These are phyloP conservation scores for Babesia ovis DNA, from an alignment of 169 alveolate genomes.

Conservation along the genomic window DNA sequence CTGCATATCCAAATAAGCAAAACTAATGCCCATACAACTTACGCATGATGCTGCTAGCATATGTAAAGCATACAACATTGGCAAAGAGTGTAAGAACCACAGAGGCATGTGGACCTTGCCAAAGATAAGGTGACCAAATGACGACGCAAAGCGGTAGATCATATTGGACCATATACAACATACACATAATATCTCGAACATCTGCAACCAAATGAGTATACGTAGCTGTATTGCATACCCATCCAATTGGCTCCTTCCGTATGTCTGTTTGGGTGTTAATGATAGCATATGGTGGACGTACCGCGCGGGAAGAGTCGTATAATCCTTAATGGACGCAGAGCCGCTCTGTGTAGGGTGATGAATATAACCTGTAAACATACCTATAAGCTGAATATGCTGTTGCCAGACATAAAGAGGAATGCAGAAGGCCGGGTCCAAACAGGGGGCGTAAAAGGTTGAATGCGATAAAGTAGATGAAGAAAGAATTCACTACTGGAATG, in stretches of 20 bases:
- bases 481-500: conserved; percentile 33
- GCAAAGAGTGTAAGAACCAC: not conserved
- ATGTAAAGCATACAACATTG: conserved; percentile 21
- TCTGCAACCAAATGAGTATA: not conserved
- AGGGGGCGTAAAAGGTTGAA: conserved; percentile 16
- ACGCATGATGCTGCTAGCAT: conserved; percentile 35
- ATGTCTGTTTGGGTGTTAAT: conserved; percentile 17
- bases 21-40: not conserved
- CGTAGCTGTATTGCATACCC: conserved; percentile 32
- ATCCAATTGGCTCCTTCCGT: conserved; percentile 67
- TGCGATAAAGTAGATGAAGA: conserved; percentile 33
- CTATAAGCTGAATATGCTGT: conserved; percentile 26
- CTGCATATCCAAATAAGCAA: conserved; percentile 3
- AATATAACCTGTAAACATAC: conserved; percentile 13
- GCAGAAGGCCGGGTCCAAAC: conserved; percentile 35
- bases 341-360: not conserved
- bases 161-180: conserved; percentile 52
- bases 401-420: not conserved
- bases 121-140: not conserved
- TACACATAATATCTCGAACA: conserved; percentile 37
- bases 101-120: conserved; percentile 32
- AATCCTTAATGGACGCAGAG: conserved; percentile 48
- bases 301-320: conserved; percentile 52
- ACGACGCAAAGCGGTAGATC: conserved; percentile 16
- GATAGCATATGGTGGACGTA: conserved; percentile 4